phyloP scores from a whole-genome alignment of 2,329 filamentous ascomycete genomes.

The Colletotrichum shisoi region DNA sequence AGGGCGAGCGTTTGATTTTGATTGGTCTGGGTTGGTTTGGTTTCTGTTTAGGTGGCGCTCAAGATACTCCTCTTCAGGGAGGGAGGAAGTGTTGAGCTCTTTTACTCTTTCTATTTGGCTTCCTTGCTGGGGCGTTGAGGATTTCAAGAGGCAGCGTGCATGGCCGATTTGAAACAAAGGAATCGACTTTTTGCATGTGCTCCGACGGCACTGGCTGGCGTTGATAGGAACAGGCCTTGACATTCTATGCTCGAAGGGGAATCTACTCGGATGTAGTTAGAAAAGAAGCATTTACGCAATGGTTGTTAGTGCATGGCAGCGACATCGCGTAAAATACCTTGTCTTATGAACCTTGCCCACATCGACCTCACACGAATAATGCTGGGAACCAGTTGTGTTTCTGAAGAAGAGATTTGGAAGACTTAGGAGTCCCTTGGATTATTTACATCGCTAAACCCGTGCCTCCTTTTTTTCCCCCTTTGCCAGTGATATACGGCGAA shows the following conservation, averaged over 20 bases:
- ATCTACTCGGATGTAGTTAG: background rate
- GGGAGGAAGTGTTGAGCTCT: background rate
- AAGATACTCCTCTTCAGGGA: background rate
- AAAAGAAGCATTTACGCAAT: background rate
- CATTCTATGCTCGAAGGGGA: background rate
- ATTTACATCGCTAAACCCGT: conserved; percentile 31
- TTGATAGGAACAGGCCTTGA: background rate
- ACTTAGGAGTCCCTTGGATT: conserved; percentile 15
- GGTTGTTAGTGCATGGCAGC: background rate
- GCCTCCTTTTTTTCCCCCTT: background rate
- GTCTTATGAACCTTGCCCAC: background rate
- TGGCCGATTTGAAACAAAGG: background rate
- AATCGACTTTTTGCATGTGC: background rate
- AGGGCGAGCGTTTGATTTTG: background rate
- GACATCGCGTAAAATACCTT: background rate
- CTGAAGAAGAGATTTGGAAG: conserved; percentile 37
- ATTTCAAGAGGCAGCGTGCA: conserved; percentile 2
- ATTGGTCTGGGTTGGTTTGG: no score
- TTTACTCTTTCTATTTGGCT: background rate
- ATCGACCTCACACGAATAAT: background rate
- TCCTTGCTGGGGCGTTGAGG: conserved; percentile 22
- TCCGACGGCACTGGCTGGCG: conserved; percentile 1
- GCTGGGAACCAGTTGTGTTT: background rate
- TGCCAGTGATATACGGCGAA: conserved; percentile 13
- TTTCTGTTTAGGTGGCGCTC: background rate